phyloP scores from a whole-genome alignment of 129 eudicot species.

The Artemisia annua region DNA sequence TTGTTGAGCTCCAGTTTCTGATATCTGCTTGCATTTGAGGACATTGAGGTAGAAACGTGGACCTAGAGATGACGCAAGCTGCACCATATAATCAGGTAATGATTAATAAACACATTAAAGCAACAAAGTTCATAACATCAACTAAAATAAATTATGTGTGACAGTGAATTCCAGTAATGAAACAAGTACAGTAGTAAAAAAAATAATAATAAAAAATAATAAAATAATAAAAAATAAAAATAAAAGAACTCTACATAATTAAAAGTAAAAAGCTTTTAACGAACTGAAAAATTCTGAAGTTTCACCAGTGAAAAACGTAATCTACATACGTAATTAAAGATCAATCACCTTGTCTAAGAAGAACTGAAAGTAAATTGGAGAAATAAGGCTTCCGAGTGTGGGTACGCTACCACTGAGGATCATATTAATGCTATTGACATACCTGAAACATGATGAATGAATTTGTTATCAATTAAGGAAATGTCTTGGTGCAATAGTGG shows the following conservation, averaged over 20 bases:
- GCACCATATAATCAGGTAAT: constrained; percentile 30
- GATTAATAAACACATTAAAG: constrained; percentile 7
- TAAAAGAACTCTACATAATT: not conserved
- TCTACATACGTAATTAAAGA: constrained; percentile 10
- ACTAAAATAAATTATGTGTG: too few relatives aligned
- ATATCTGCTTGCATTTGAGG: constrained; percentile 94
- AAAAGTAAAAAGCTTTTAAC: not conserved
- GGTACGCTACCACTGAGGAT: constrained; percentile 73
- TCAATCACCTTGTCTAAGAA: constrained; percentile 92
- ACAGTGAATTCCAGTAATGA: not conserved
- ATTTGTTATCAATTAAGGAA: not conserved
- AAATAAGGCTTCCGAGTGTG: constrained; percentile 81
- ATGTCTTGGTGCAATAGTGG: not conserved
- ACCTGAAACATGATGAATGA: constrained; percentile 50
- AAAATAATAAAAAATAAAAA: too few relatives aligned
- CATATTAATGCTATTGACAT: constrained; percentile 82
- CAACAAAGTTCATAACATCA: not conserved
- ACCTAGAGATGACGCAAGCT: constrained; percentile 95
- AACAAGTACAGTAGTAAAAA: not conserved
- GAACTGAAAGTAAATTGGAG: constrained; percentile 90
- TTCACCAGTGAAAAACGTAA: constrained; percentile 7
- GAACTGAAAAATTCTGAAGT: not conserved
- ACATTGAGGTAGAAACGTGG: constrained; percentile 93
- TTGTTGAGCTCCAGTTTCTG: constrained; percentile 99
- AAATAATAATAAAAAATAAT: too few relatives aligned